Conservation (phyloP, 2,329 filamentous ascomycete genomes). For the Acephala macrosclerotiorum region DNA sequence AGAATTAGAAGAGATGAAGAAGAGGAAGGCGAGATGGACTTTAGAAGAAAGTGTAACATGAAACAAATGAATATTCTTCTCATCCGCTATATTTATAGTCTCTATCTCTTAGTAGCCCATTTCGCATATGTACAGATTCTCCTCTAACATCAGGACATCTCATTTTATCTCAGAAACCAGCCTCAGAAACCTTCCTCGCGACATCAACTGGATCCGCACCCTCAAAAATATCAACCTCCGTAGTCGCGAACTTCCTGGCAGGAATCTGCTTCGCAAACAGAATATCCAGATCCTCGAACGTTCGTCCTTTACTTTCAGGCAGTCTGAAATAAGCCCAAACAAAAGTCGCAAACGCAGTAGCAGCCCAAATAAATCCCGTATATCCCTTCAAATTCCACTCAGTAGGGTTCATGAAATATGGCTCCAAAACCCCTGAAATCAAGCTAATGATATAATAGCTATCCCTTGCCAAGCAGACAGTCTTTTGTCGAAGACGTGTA, state of each 20-base stretch:
- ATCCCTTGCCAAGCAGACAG: slow-evolving; percentile 41
- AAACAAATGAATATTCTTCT: too few relatives aligned
- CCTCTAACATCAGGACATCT: too few relatives aligned
- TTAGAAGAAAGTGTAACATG: too few relatives aligned
- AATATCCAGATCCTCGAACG: slow-evolving; percentile 54
- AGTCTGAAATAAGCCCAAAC: slow-evolving; percentile 49
- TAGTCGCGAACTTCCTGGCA: slow-evolving; percentile 41
- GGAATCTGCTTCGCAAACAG: slow-evolving; percentile 48
- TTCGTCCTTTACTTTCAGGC: slow-evolving; percentile 51
- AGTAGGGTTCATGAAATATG: slow-evolving; percentile 52
- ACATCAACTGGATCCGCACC: slow-evolving; percentile 14
- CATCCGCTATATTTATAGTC: too few relatives aligned
- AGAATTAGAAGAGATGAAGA: too few relatives aligned
- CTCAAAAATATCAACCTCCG: slow-evolving; percentile 8
- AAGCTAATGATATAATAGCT: slow-evolving; percentile 46
- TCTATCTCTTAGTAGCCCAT: too few relatives aligned
- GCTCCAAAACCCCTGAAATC: slow-evolving; percentile 40
- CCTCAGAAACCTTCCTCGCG: slow-evolving; percentile 12
- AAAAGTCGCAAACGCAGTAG: slow-evolving; percentile 47
- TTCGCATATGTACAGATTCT: too few relatives aligned
- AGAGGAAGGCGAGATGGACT: too few relatives aligned
- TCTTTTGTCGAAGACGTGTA: slow-evolving; percentile 45
- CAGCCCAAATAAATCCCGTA: slow-evolving; percentile 52
- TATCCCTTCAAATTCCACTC: slow-evolving; percentile 44
- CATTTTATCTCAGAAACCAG: not conserved